Percentiles rank a stretch among this genome's conserved stretches.
phyloP scores from a whole-genome alignment of 1,139 yeast species.

The Geotrichum histeridarum region DNA sequence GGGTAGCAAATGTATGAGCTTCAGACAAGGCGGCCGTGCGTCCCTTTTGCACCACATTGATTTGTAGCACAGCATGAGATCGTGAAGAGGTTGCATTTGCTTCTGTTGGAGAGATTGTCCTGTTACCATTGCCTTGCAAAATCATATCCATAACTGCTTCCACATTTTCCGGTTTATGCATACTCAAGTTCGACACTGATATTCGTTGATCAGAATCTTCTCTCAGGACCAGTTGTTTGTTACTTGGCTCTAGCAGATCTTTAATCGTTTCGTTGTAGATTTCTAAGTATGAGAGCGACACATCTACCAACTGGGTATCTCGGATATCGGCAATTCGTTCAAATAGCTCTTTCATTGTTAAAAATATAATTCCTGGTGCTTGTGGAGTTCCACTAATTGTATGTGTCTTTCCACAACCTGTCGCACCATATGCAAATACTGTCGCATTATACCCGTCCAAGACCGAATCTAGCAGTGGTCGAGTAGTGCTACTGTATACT shows the following conservation, averaged over 20 bases:
- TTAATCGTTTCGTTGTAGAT: constrained; percentile 85
- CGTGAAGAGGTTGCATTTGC: constrained; percentile 88
- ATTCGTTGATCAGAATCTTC: constrained; percentile 69
- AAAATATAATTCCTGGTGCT: constrained; percentile 74
- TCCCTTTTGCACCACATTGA: constrained; percentile 60
- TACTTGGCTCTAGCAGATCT: constrained; percentile 59
- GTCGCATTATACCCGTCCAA: constrained; percentile 86
- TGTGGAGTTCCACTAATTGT: constrained; percentile 75
- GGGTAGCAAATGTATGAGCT: constrained; percentile 68
- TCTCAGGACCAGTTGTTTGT: constrained; percentile 52
- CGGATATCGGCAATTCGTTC: constrained; percentile 49
- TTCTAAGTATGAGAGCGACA: constrained; percentile 71
- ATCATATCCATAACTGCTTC: constrained; percentile 81
- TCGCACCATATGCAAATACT: constrained; percentile 94
- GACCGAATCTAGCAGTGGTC: constrained; percentile 66
- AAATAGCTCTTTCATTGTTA: constrained; percentile 74
- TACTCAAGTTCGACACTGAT: constrained; percentile 67
- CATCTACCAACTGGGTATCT: constrained; percentile 55
- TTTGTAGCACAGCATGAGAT: constrained; percentile 87
- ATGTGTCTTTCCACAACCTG: constrained; percentile 97
- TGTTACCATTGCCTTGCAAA: constrained; percentile 60
- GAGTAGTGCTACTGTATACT: constrained; percentile 62
- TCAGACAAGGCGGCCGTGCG: constrained; percentile 61
- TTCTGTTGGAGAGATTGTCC: constrained; percentile 83
- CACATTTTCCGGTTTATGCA: constrained; percentile 56